These are phyloP conservation scores for Hansenula lynferdii DNA, from an alignment of 1,139 yeast genomes.

Conservation along the genomic window DNA sequence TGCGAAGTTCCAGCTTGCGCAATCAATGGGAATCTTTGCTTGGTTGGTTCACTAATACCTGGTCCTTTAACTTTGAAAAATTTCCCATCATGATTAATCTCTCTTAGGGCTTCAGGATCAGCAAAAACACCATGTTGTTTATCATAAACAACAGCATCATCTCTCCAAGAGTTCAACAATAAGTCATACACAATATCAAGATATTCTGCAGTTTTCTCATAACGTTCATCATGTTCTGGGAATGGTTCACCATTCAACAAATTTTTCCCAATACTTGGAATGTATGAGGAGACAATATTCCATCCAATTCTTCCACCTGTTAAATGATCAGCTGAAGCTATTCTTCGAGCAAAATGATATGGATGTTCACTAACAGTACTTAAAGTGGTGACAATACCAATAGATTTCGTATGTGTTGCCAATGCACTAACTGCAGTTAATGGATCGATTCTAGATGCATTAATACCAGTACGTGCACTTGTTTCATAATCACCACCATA, in stretches of 20 bases:
- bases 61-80: constrained; percentile 35
- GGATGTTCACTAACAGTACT: constrained; percentile 38
- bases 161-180: constrained; percentile 35
- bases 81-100: constrained; percentile 26
- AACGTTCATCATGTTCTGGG: constrained; percentile 32
- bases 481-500: constrained; percentile 29
- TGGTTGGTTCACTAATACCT: constrained; percentile 31
- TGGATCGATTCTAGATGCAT: constrained; percentile 33
- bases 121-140: constrained; percentile 26
- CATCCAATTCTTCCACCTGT: constrained; percentile 37
- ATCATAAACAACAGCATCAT: constrained; percentile 32
- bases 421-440: constrained; percentile 29
- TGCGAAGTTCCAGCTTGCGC: constrained; percentile 36
- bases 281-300: constrained; percentile 36
- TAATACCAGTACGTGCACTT: constrained; percentile 31
- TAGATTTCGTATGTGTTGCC: constrained; percentile 33
- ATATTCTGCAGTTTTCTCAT: constrained; percentile 32
- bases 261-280: constrained; percentile 30
- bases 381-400: constrained; percentile 34
- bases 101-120: constrained; percentile 23
- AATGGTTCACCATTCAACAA: constrained; percentile 7
- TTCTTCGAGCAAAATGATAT: constrained; percentile 33
- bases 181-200: constrained; percentile 31
- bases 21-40: constrained; percentile 35
- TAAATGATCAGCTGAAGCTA: constrained; percentile 35